phyloP scores from a whole-genome alignment of 2,329 filamentous ascomycete genomes.

The Oidium heveae region DNA sequence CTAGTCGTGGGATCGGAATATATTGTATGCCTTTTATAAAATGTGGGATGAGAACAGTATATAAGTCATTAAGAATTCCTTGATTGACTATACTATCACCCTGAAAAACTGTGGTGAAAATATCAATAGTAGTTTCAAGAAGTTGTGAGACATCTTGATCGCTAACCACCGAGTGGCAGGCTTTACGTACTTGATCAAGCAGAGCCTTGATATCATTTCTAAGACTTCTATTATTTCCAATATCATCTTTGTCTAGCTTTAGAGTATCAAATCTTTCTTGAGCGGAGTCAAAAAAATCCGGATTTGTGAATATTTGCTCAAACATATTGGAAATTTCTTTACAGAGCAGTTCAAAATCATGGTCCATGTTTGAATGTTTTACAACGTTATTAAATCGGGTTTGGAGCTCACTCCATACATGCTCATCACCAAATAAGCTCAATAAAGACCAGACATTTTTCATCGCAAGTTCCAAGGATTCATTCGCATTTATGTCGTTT shows the following conservation, averaged over 20 bases:
- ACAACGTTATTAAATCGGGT: constrained; percentile 42
- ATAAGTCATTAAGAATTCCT: constrained; percentile 47
- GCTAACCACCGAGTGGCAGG: constrained; percentile 39
- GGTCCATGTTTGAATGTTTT: constrained; percentile 49
- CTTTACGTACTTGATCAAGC: constrained; percentile 40
- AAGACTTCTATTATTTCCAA: constrained; percentile 41
- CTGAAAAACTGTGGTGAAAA: constrained; percentile 46
- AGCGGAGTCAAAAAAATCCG: constrained; percentile 58
- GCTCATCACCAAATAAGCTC: constrained; percentile 48
- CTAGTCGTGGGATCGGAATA: constrained; percentile 73
- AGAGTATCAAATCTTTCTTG: constrained; percentile 25
- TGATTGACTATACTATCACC: constrained; percentile 32
- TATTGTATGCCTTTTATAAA: constrained; percentile 59
- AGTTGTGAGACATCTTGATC: constrained; percentile 52
- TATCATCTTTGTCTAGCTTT: constrained; percentile 30
- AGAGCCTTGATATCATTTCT: constrained; percentile 49
- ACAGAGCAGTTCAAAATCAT: constrained; percentile 59
- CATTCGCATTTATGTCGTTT: constrained; percentile 48
- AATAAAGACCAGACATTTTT: constrained; percentile 61
- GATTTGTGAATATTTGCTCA: constrained; percentile 63
- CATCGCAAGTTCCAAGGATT: constrained; percentile 48
- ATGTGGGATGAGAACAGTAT: constrained; percentile 60
- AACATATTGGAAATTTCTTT: constrained; percentile 47
- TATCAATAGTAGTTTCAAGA: constrained; percentile 35
- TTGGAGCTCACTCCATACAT: constrained; percentile 55